Percentiles rank a stretch among this genome's conserved stretches.
These are phyloP conservation scores for Pneumocystis jirovecii DNA, from an alignment of 1,139 yeast genomes.

Conservation along the genomic window DNA sequence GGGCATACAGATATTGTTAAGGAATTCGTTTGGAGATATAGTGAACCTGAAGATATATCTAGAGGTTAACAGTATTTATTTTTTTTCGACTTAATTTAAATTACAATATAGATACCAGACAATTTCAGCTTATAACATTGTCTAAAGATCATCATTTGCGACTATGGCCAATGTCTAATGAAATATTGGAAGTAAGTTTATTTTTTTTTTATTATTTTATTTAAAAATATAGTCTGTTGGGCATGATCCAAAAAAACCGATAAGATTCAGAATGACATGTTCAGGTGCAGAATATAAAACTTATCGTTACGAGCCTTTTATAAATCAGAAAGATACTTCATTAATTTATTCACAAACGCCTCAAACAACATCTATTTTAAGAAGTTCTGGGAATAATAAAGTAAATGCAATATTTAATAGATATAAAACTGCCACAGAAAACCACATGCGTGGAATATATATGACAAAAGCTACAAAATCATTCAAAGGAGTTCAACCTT, in stretches of 20 bases:
- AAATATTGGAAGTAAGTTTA: conserved; percentile 30
- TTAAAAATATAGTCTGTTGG: conserved; percentile 30
- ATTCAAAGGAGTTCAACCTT: conserved; percentile 28
- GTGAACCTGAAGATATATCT: neutral
- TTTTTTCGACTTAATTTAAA: neutral
- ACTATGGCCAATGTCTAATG: conserved; percentile 61
- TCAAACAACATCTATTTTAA: neutral
- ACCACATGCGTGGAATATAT: conserved; percentile 1
- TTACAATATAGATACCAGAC: conserved; percentile 46
- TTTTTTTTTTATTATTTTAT: neutral
- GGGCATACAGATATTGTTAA: conserved; percentile 78
- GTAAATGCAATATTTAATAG: neutral
- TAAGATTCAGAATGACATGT: conserved; percentile 27
- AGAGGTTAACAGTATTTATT: neutral
- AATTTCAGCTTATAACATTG: conserved; percentile 87
- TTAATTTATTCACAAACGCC: neutral
- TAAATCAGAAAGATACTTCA: conserved; percentile 2
- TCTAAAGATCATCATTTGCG: conserved; percentile 74
- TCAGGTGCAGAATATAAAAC: conserved; percentile 34
- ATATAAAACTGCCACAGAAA: neutral
- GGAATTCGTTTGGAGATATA: conserved; percentile 26
- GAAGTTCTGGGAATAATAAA: neutral
- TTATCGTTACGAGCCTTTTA: conserved; percentile 37
- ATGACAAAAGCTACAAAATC: conserved; percentile 5
- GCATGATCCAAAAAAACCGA: conserved; percentile 32